Evolutionary conservation across 2,329 filamentous ascomycete species (phyloP).

Genomic region (Parastagonospora nodorum): DNA sequence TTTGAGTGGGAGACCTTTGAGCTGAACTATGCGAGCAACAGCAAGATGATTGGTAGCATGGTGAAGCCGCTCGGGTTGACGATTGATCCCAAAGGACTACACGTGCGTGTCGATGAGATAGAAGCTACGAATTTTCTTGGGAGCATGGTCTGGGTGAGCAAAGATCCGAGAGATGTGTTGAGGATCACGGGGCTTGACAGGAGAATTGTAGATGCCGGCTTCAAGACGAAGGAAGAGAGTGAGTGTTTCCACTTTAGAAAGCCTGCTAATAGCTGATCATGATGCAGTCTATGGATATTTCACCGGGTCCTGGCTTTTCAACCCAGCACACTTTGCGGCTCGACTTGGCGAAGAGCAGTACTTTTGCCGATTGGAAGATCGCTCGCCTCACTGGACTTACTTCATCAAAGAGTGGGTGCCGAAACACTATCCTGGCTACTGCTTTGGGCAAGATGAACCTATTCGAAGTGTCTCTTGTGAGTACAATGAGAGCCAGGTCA

Average conservation of each 20-base stretch:
- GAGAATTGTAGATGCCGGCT: constrained; percentile 21
- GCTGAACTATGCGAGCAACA: constrained; percentile 26
- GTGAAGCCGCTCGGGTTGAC: constrained; percentile 33
- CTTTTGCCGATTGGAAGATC: constrained; percentile 16
- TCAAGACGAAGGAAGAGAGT: constrained; percentile 25
- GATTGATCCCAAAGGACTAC: constrained; percentile 27
- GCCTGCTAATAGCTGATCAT: neutral
- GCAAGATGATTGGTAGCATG: constrained; percentile 32
- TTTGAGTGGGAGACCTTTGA: constrained; percentile 32
- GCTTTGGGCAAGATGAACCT: neutral
- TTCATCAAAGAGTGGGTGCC: constrained; percentile 33
- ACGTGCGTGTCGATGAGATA: constrained; percentile 31
- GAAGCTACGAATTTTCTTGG: constrained; percentile 24
- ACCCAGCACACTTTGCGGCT: constrained; percentile 27
- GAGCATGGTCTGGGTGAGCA: constrained; percentile 29
- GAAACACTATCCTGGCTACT: constrained; percentile 18
- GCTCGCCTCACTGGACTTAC: constrained; percentile 19
- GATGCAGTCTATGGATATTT: constrained; percentile 29
- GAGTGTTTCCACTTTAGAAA: constrained; percentile 3
- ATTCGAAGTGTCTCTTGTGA: neutral
- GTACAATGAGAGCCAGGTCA: neutral
- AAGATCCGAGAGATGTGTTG: constrained; percentile 24
- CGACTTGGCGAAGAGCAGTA: constrained; percentile 27
- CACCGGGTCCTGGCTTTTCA: constrained; percentile 28
- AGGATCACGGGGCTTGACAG: constrained; percentile 23